Evolutionary conservation across 345 rosid genomes (phyloP), one percentile per base, ranked within the genome.

Genomic region (Lagerstroemia speciosa): DNA sequence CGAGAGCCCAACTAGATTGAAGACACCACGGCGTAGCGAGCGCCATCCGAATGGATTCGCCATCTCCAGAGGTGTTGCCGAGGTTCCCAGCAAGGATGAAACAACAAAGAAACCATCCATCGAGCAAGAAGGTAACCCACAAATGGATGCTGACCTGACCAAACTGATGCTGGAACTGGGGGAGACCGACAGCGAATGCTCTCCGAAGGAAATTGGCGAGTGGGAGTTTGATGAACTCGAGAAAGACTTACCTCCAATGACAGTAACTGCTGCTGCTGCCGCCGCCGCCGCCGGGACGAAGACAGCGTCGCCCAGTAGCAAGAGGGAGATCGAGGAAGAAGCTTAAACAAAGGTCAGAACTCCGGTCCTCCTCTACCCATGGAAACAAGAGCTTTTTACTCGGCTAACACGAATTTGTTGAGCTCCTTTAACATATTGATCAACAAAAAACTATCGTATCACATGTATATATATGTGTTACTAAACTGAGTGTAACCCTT

Each of bases 141-240:
- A 67, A 64, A 63, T 66, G 12, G 73, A 70, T 38, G 69, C 74
- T 32, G 76, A 78, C 27, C 76, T 74, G 64, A 83, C 75, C 32
- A 83, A 73, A 66, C 70, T 87, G 40, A 81, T 81, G 70, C 50
- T 79, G 6, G 91, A 83, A 43, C 72, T 75, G 2, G 92, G 70
- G 15, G 75, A 77, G 9, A 79, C 79, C 48, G 83, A 76, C 38
- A 72, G 72, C 19, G 89, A 71, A 50, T 50, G 60, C 71, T 77
- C 77, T 30, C 50, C 77, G 1, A 91, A 81, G 65, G 96, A 91
- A 30, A 86, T 89, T 67, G 80, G 74, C 8, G 94, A 86, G 12
- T 89, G 99, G 97, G 97, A 82, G 69, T 93, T 71, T 63, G 99
- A 93, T 52, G 93, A 76, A 63, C 80, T 75, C 34, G 91, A 74